Evolutionary conservation across 2,329 filamentous ascomycete species (phyloP).

Genomic region (Ophiocordyceps robertsii): DNA sequence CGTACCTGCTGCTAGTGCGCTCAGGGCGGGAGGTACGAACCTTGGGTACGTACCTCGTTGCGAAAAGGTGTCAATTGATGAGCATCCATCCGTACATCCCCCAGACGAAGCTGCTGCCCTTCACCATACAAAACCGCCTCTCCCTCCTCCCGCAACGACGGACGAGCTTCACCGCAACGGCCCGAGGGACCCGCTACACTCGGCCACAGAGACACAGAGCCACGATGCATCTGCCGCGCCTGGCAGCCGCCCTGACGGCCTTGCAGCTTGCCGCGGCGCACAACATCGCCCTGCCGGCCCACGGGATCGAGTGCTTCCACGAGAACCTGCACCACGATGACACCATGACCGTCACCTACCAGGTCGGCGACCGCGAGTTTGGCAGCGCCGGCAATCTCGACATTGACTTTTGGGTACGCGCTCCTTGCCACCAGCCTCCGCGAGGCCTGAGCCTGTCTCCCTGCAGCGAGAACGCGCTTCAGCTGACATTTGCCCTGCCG

Average conservation of each 20-base stretch:
- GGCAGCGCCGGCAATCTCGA: constrained; percentile 88
- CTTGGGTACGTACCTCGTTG: constrained; percentile 1
- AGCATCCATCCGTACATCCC: neutral
- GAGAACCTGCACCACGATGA: constrained; percentile 86
- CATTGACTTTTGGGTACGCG: constrained; percentile 89
- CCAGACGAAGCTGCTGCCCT: neutral
- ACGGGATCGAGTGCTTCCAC: constrained; percentile 96
- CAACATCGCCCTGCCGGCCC: constrained; percentile 89
- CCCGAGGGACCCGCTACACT: too few relatives aligned
- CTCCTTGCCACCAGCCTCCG: too few relatives aligned
- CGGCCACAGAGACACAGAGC: neutral
- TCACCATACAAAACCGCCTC: too few relatives aligned
- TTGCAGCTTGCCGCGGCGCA: constrained; percentile 59
- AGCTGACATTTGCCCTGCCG: too few relatives aligned
- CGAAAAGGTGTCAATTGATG: constrained; percentile 18
- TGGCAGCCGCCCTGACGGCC: constrained; percentile 23
- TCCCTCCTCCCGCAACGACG: too few relatives aligned
- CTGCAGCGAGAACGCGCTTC: too few relatives aligned
- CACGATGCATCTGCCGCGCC: constrained; percentile 19
- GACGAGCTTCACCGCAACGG: too few relatives aligned
- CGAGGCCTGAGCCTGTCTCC: too few relatives aligned
- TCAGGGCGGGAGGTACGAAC: too few relatives aligned
- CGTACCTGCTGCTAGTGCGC: too few relatives aligned
- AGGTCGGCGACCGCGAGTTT: constrained; percentile 94
- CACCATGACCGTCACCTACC: constrained; percentile 97